Evolutionary conservation across 2,329 filamentous ascomycete genomes (phyloP), one percentile per base, ranked within the genome.

Genomic region (Ascochyta viciae-villosae): DNA sequence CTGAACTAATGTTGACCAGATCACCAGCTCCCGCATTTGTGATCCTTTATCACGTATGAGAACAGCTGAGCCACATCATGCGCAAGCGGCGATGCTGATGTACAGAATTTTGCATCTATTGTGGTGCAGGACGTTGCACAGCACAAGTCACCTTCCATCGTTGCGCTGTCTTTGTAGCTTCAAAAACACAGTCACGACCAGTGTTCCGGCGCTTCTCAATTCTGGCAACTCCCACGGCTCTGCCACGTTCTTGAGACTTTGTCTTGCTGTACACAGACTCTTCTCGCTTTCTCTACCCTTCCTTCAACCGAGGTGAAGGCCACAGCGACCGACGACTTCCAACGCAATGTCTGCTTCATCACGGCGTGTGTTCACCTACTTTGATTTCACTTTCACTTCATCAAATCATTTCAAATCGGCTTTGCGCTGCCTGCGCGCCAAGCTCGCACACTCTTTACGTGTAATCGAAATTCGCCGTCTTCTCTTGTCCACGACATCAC

Each of bases 381-480:
- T 22, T 29, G 19, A 15, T 35, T 42, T 41, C 52, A 54, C 48
- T 49, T 54, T 57, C 43, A 56, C 55, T 24, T 58, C 58, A 61
- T 46, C 39, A 27, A 31, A 41, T 44, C 37, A 31, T 48, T 23
- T 12, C 55, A 23, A 42, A 15, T 10, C 31, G 16, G 41, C 42
- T 34, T 24, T n/a, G 26, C 24, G 31, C 39, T 44, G 41, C 40
- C 39, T 50, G 24, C 10, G 24, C 33, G 54, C 54, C 43, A 51
- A 57, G 48, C 42, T 49, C 42, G 33, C 38, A 47, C 47, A 33
- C 42, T 56, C 47, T 41, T 39, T 42, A n/a, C 41, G 40, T 19
- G 4, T 2, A 34, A 19, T 29, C 7, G 12, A 42, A 42, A 48
- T 12, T 35, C 27, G 35, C 6, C n/a, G 37, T 51, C 39, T 44